Base-by-base conservation (phyloP, 1,284 basidiomycete species). In the Xerocomus amazonicus region DNA sequence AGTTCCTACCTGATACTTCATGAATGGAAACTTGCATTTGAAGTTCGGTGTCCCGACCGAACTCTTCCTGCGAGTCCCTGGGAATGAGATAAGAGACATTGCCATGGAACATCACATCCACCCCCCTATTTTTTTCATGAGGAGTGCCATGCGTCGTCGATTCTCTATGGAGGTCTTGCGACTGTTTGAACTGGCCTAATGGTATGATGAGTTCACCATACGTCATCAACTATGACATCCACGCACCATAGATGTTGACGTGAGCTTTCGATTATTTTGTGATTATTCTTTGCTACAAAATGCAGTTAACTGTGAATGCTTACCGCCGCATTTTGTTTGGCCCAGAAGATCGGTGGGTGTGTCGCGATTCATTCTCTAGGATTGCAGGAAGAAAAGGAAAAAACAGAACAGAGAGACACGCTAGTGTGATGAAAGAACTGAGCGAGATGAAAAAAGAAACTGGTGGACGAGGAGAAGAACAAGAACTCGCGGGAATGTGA, bases 351-450 rank as follows among this genome's bases (percentile, higher is more conserved):
- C 41, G 43, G 52, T 13, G 37, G 46, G 49, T 67, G 66, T 59
- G 36, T 63, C 64, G 59, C 64, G 50, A 41, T 60, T 52, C 66
- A 67, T 65, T 37, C 31, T 55, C 26, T 27, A 47, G 31, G 47
- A 43, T 26, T 36, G 12, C 16, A 9, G 16, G 19, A 27, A 9
- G 19, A 49, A 42, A 29, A 35, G 42, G 43, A 43, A n/a, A 14
- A 39, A 45, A 9, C 26, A 34, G 46, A 59, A 45, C 38, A 39
- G 43, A 38, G 45, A 42, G 35, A 47, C 33, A 42, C 10, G 31
- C 29, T 27, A 23, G 10, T 27, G 37, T 40, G 36, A 10, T 31
- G 39, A 55, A 52, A 36, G 48, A 46, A 47, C 42, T 17, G 50
- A 50, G 58, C 53, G 53, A 46, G 49, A 52, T 37, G 59, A 51